phyloP scores from a whole-genome alignment of 192 early-diverging fungal genomes.

The Rhizophlyctis rosea region DNA sequence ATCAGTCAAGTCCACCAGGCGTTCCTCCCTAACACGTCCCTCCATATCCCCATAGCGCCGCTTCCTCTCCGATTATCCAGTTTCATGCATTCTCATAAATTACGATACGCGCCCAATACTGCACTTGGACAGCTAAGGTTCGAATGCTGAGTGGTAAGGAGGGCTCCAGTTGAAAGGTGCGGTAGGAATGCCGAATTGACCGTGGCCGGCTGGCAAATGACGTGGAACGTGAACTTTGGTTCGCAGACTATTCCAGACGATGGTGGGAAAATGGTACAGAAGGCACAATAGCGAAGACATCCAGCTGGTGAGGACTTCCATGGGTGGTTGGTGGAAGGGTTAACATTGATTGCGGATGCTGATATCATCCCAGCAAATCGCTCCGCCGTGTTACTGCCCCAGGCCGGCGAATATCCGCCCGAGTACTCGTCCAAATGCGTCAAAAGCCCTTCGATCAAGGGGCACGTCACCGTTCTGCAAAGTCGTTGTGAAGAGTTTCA shows the following conservation, averaged over 20 bases:
- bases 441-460: conserved; percentile 18
- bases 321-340: conserved; percentile 17
- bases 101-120: too few species aligned
- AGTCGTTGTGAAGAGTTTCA: conserved; percentile 34
- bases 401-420: neutral
- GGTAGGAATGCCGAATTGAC: too few species aligned
- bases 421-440: conserved; percentile 21
- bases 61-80: too few species aligned
- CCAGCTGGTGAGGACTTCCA: conserved; percentile 34
- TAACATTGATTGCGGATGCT: conserved; percentile 31
- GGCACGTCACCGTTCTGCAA: conserved; percentile 29
- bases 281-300: conserved; percentile 33
- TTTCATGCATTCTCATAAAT: too few species aligned
- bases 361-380: conserved; percentile 35
- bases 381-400: conserved; percentile 15
- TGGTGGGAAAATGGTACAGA: conserved; percentile 21
- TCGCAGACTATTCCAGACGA: conserved; percentile 39
- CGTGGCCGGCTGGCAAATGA: conserved; percentile 16
- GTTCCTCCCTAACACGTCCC: too few species aligned
- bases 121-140: too few species aligned
- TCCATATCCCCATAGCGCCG: too few species aligned
- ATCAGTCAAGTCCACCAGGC: too few species aligned
- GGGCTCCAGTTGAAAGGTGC: too few species aligned
- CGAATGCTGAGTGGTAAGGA: too few species aligned
- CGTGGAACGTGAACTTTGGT: conserved; percentile 32